Conservation (phyloP, 768 basidiomycete species). For the Rhizopogon vesiculosus region DNA sequence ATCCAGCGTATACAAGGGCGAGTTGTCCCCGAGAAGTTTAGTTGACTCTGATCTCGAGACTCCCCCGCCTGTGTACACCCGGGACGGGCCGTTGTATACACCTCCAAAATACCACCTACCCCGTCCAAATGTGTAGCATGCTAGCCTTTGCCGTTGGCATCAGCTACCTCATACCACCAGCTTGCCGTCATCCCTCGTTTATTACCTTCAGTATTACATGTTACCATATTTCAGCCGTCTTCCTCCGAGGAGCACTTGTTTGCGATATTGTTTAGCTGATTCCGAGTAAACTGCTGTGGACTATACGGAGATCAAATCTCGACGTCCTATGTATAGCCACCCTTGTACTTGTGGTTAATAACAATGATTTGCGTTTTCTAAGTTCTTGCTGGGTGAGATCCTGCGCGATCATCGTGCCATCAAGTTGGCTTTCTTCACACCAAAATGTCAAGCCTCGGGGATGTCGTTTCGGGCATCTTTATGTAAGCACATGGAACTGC, state of each 20-base stretch:
- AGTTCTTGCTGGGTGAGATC: no score
- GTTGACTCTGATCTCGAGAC: slow-evolving; percentile 13
- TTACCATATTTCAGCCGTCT: not conserved
- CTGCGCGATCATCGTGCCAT: no score
- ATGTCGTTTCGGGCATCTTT: no score
- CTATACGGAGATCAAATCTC: not conserved
- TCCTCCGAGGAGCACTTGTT: not conserved
- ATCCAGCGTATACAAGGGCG: slow-evolving; percentile 18
- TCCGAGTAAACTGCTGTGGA: not conserved
- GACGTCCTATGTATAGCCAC: not conserved
- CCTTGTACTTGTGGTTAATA: not conserved
- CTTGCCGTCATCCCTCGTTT: not conserved
- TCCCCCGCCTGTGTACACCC: slow-evolving; percentile 23
- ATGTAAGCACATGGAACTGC: no score
- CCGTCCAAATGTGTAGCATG: not conserved
- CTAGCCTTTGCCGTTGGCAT: not conserved
- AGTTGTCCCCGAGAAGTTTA: slow-evolving; percentile 3
- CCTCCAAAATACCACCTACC: not conserved
- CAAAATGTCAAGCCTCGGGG: no score
- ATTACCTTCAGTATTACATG: not conserved
- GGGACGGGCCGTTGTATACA: slow-evolving; percentile 7
- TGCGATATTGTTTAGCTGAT: not conserved
- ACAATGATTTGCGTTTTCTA: not conserved
- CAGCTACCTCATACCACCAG: not conserved
- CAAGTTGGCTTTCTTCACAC: no score